Evolutionary conservation across 306 rosid species (phyloP).

Genomic region (Carpinus fangiana): DNA sequence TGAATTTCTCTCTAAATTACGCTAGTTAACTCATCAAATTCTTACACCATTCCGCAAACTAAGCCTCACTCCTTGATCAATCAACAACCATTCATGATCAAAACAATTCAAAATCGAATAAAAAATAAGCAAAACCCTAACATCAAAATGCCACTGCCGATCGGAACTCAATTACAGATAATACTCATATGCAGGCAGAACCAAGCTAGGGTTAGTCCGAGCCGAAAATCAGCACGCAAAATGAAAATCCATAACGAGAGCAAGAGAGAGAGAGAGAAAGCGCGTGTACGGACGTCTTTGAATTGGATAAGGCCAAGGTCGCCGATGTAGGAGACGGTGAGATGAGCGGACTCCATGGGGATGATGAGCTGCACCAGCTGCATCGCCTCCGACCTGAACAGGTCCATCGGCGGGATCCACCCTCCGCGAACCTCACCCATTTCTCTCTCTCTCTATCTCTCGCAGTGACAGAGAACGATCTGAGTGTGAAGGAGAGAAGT

Average conservation of each 20-base stretch:
- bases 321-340: conserved; percentile 89
- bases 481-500: background rate
- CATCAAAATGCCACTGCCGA: background rate
- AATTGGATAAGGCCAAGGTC: conserved; percentile 92
- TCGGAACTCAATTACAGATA: background rate
- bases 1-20: conserved; percentile 1
- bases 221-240: background rate
- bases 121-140: conserved; percentile 23
- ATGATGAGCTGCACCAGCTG: conserved; percentile 95
- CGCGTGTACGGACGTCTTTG: conserved; percentile 63
- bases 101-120: conserved; percentile 5
- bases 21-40: conserved; percentile 11
- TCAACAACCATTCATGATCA: conserved; percentile 7
- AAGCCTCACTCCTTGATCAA: conserved; percentile 22
- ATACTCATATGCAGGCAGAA: conserved; percentile 1
- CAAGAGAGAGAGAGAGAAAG: background rate
- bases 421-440: conserved; percentile 73
- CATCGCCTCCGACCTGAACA: conserved; percentile 97
- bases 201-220: conserved; percentile 32
- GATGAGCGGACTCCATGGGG: conserved; percentile 92
- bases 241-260: background rate
- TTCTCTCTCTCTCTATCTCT: conserved; percentile 25
- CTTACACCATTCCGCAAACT: conserved; percentile 5
- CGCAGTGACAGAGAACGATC: conserved; percentile 7
- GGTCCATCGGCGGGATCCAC: conserved; percentile 96